Evolutionary conservation across 176 grass and related monocot species (phyloP).

Genomic region (Elymus sibiricus): DNA sequence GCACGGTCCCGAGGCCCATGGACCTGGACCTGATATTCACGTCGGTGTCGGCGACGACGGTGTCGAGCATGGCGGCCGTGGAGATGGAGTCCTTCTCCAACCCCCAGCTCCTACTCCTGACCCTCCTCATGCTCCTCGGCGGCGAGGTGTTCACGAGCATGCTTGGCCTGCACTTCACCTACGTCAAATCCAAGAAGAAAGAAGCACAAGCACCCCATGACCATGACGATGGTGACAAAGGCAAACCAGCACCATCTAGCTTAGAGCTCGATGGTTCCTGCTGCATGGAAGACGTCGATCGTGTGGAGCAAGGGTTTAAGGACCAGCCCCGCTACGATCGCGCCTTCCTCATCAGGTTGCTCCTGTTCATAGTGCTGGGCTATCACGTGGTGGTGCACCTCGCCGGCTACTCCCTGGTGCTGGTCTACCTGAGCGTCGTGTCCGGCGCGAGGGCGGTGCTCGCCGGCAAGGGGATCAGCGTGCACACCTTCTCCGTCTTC

Average conservation of each 20-base stretch:
- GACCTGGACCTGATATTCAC: conserved; percentile 67
- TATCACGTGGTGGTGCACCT: conserved; percentile 50
- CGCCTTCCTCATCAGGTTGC: conserved; percentile 5
- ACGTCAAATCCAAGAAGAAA: conserved; percentile 16
- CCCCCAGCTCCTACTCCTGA: conserved; percentile 59
- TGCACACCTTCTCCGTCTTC: conserved; percentile 61
- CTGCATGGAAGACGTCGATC: neutral
- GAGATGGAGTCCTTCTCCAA: conserved; percentile 73
- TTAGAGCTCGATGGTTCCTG: conserved; percentile 1
- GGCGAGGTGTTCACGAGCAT: conserved; percentile 76
- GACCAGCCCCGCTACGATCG: neutral
- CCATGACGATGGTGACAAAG: neutral
- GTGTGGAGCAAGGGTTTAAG: conserved; percentile 33
- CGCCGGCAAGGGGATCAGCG: conserved; percentile 40
- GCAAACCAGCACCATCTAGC: neutral
- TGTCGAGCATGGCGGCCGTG: conserved; percentile 55
- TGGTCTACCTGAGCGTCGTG: conserved; percentile 45
- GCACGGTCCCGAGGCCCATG: neutral
- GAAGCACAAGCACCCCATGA: neutral
- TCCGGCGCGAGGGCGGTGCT: conserved; percentile 36
- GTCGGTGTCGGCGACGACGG: conserved; percentile 54
- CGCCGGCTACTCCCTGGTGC: conserved; percentile 38
- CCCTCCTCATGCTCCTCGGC: conserved; percentile 62
- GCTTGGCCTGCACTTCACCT: conserved; percentile 49
- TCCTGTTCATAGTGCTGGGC: conserved; percentile 41